A percentile compares a stretch with the other conserved stretches of the same genome.
Conservation (phyloP, 2,329 filamentous ascomycete genomes). For the Talaromyces piceae region DNA sequence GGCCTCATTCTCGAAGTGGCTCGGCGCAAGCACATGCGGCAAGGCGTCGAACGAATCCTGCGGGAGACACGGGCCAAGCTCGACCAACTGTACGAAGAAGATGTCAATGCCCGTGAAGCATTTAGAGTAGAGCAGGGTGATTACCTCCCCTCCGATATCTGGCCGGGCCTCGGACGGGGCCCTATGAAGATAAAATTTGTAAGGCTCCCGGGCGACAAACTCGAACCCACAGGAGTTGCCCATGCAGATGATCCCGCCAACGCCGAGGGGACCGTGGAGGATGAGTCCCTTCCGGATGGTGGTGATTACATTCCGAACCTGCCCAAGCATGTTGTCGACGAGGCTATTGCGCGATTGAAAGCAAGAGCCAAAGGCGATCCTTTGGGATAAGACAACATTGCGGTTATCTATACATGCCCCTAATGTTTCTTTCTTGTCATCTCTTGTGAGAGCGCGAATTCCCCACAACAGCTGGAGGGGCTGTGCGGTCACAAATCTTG, state of each 20-base stretch:
- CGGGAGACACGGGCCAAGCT: conserved; percentile 70
- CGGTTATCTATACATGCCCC: not conserved
- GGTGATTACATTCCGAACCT: conserved; percentile 37
- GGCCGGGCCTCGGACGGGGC: conserved; percentile 62
- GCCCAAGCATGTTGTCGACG: conserved; percentile 35
- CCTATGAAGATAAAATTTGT: conserved; percentile 42
- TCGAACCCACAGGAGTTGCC: conserved; percentile 19
- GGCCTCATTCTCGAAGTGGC: conserved; percentile 77
- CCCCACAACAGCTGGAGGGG: not conserved
- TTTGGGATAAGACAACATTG: conserved; percentile 3
- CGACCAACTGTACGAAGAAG: conserved; percentile 65
- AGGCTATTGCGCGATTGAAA: conserved; percentile 35
- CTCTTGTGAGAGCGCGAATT: too few relatives aligned
- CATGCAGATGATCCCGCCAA: conserved; percentile 5
- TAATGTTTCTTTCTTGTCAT: not conserved
- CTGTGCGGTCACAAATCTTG: not conserved
- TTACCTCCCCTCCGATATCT: conserved; percentile 79
- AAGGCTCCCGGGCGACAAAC: conserved; percentile 28
- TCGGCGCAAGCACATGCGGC: conserved; percentile 63
- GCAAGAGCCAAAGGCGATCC: conserved; percentile 19
- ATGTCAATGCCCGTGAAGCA: conserved; percentile 63
- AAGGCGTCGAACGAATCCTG: conserved; percentile 65
- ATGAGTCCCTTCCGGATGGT: conserved; percentile 14
- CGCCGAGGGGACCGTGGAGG: conserved; percentile 1
- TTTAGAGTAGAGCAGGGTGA: conserved; percentile 81